Percentiles rank a stretch among this genome's conserved stretches.
These are phyloP conservation scores for Rubia tinctorum DNA, from an alignment of 305 asterid species.

Conservation along the genomic window DNA sequence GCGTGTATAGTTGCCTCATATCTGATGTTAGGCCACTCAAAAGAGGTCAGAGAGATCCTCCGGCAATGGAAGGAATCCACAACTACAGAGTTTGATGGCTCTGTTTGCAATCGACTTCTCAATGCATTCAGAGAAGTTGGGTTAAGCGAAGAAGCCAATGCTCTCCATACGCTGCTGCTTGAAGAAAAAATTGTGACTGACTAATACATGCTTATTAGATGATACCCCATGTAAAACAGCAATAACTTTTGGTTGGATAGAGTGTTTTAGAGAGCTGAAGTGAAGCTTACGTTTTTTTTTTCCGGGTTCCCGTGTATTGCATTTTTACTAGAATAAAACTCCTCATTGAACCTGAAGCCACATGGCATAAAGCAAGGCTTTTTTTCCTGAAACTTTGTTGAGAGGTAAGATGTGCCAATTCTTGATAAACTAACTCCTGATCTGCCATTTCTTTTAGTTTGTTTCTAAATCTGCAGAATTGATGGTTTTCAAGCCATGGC, in stretches of 20 bases:
- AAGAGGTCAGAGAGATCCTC: slow-evolving; percentile 61
- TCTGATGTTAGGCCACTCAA: slow-evolving; percentile 67
- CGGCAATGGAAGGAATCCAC: slow-evolving; percentile 83
- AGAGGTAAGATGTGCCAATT: background rate
- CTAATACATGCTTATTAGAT: background rate
- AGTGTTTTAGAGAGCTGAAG: background rate
- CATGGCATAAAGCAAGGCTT: slow-evolving; percentile 7
- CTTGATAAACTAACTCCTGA: background rate
- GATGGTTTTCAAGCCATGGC: background rate
- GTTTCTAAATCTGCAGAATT: background rate
- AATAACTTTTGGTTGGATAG: background rate
- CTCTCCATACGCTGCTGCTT: slow-evolving; percentile 38
- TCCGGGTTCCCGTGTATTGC: background rate
- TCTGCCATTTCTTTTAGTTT: background rate
- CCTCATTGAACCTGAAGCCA: background rate
- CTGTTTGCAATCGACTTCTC: slow-evolving; percentile 51
- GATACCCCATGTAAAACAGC: background rate
- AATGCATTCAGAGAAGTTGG: slow-evolving; percentile 55
- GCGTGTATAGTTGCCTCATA: slow-evolving; percentile 60
- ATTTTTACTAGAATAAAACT: background rate
- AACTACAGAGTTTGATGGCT: slow-evolving; percentile 44
- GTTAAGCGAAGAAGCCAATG: slow-evolving; percentile 42
- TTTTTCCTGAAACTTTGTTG: background rate
- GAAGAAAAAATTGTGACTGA: slow-evolving; percentile 40
- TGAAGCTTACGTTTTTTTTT: background rate